phyloP scores from a whole-genome alignment of 75 land plant species.

The Pinus taeda region DNA sequence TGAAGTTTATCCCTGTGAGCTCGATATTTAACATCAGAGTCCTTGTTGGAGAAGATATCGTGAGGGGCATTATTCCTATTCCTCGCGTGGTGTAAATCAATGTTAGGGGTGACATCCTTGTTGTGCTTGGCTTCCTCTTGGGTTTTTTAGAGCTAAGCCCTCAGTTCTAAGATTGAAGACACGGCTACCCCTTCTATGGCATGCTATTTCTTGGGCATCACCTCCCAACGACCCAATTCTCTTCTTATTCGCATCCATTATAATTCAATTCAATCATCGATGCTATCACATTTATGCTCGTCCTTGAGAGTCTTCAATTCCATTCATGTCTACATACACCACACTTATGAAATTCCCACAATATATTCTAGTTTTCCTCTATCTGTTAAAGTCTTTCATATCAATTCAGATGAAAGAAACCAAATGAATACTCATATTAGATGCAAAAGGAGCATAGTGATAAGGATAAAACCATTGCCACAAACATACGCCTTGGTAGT shows the following conservation, averaged over 20 bases:
- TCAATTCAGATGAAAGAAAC: no score
- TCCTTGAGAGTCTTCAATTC: no score
- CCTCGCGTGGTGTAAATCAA: conserved; percentile 43
- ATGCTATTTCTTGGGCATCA: conserved; percentile 84
- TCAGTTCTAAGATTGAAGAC: conserved; percentile 84
- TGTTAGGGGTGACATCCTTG: conserved; percentile 43
- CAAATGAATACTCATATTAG: no score
- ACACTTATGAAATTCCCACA: no score
- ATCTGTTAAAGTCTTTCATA: no score
- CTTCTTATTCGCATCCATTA: conserved; percentile 9
- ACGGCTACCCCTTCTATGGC: conserved; percentile 87
- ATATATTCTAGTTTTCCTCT: no score
- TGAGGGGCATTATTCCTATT: conserved; percentile 34
- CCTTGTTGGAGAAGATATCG: conserved; percentile 55
- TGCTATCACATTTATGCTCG: no score
- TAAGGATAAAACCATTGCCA: no score
- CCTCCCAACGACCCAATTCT: conserved; percentile 80
- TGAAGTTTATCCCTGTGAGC: conserved; percentile 88
- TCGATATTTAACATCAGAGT: conserved; percentile 85
- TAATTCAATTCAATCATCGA: no score
- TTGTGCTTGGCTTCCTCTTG: conserved; percentile 68
- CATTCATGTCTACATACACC: no score
- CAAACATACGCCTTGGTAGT: no score
- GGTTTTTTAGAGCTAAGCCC: conserved; percentile 85
- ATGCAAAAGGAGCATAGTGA: no score